A percentile compares a stretch with the other conserved stretches of the same genome.
Conservation (phyloP, 169 alveolate genomes). For the Plasmodium vinckei region DNA sequence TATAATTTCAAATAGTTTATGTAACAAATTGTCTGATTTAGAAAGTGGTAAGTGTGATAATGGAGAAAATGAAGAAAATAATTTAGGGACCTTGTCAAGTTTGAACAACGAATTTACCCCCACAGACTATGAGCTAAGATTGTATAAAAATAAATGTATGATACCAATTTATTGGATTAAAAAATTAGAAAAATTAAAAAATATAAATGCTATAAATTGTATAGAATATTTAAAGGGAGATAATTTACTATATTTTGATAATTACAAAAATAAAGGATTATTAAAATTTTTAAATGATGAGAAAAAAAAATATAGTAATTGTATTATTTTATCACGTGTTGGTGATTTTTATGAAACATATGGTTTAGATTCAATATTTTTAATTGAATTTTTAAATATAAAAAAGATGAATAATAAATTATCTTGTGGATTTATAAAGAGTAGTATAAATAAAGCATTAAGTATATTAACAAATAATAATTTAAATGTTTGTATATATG, state of each 20-base stretch:
- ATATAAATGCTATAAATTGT: conserved; percentile 75
- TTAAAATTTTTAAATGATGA: conserved; percentile 78
- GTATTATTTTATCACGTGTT: conserved; percentile 76
- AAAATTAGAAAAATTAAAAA: conserved; percentile 63
- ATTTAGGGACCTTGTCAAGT: neutral
- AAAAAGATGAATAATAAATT: conserved; percentile 76
- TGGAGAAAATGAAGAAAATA: neutral
- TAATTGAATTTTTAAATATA: conserved; percentile 78
- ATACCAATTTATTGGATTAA: conserved; percentile 61
- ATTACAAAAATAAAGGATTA: conserved; percentile 70
- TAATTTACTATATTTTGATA: conserved; percentile 66
- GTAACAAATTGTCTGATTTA: neutral
- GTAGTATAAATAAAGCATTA: conserved; percentile 69
- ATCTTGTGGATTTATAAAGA: conserved; percentile 76
- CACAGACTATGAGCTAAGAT: conserved; percentile 31
- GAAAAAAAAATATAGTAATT: conserved; percentile 76
- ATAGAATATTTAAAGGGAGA: conserved; percentile 66
- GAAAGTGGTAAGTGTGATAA: neutral
- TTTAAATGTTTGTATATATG: conserved; percentile 74
- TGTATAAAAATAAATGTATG: conserved; percentile 44
- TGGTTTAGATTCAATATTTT: conserved; percentile 83
- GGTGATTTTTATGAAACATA: conserved; percentile 81
- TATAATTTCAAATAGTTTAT: conserved; percentile 22
- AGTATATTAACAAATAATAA: conserved; percentile 64
- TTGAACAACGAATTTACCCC: neutral